Evolutionary conservation across 2,329 filamentous ascomycete genomes (phyloP), one percentile per base, ranked within the genome.

Genomic region (Colletotrichum simmondsii): DNA sequence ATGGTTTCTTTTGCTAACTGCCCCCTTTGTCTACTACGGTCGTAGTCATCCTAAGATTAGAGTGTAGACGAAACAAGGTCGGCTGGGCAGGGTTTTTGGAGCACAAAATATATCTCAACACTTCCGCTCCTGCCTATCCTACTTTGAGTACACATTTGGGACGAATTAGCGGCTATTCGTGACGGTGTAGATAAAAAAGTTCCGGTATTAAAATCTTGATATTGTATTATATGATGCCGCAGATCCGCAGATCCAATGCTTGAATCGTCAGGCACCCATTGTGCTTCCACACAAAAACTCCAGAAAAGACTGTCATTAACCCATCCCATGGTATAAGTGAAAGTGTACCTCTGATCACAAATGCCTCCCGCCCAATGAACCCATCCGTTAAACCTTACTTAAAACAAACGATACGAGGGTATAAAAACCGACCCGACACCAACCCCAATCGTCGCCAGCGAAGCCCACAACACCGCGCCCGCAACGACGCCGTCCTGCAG

Each of bases 401-500:
- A 68, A 52, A 72, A 74, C 28, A 74, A 42, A 42, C 65, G 61
- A 42, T 72, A 67, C 30, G 68, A 63, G 35, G 77, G 77, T 53
- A 77, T 69, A 22, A 77, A 78, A 7, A 75, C 35, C 24, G 76
- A 74, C 12, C 76, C 74, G 6, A 76, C 74, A 1, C 74, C 75
- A n/a, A 78, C n/a, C 22, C 61, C 73, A 10, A 72, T 67, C 5
- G 77, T 78, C 2, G 78, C 68, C 32, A 80, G 42, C n/a, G 77
- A 52, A 35, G 76, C 78, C 75, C 78, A 81, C 11, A 79, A 52
- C 46, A 76, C 70, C 11, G 77, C 76, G 19, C 79, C 76, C 35
- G 75, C 59, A 1, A 80, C 77, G n/a, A 81, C 78, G 12, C 74
- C 75, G 62, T 79, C 75, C 65, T 81, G 80, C 32, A 81, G 61